phyloP scores from a whole-genome alignment of 2,329 filamentous ascomycete genomes.

The Ophidiomyces ophidiicola region DNA sequence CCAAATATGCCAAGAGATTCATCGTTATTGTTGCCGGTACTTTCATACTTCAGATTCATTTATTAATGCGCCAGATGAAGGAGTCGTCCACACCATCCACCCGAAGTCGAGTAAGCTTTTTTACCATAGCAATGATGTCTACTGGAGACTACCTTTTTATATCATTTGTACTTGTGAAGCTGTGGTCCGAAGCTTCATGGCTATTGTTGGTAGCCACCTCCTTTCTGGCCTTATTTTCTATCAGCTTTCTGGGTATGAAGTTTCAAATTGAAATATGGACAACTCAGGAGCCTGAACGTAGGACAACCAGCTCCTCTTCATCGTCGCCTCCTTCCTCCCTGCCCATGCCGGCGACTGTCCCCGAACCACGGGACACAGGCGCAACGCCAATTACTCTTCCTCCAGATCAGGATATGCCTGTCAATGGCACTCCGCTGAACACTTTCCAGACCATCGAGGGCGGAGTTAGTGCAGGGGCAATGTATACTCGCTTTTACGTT shows the following conservation, averaged over 20 bases:
- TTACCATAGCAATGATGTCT: slow-evolving; percentile 49
- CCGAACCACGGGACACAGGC: slow-evolving; percentile 33
- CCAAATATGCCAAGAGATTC: slow-evolving; percentile 40
- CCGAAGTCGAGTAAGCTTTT: slow-evolving; percentile 51
- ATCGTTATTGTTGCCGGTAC: slow-evolving; percentile 42
- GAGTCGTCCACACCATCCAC: slow-evolving; percentile 54
- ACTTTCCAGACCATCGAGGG: slow-evolving; percentile 27
- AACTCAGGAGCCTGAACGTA: slow-evolving; percentile 41
- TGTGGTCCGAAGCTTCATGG: slow-evolving; percentile 45
- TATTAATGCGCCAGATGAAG: slow-evolving; percentile 51
- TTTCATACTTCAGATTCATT: slow-evolving; percentile 42
- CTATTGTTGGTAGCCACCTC: slow-evolving; percentile 44
- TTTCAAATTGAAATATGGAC: slow-evolving; percentile 58
- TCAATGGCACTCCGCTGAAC: slow-evolving; percentile 25
- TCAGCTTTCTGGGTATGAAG: slow-evolving; percentile 51
- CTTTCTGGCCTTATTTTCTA: slow-evolving; percentile 49
- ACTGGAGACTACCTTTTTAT: slow-evolving; percentile 50
- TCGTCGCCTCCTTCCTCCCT: slow-evolving; percentile 8
- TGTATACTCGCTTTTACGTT: slow-evolving; percentile 53
- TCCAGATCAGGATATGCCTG: slow-evolving; percentile 44
- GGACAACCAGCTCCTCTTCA: slow-evolving; percentile 18
- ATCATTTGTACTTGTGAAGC: slow-evolving; percentile 43
- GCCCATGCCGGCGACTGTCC: slow-evolving; percentile 38
- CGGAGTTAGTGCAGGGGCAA: slow-evolving; percentile 40
- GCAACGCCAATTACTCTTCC: slow-evolving; percentile 47